Evolutionary conservation across 2,329 filamentous ascomycete species (phyloP).

Genomic region (Xylaria sp.): DNA sequence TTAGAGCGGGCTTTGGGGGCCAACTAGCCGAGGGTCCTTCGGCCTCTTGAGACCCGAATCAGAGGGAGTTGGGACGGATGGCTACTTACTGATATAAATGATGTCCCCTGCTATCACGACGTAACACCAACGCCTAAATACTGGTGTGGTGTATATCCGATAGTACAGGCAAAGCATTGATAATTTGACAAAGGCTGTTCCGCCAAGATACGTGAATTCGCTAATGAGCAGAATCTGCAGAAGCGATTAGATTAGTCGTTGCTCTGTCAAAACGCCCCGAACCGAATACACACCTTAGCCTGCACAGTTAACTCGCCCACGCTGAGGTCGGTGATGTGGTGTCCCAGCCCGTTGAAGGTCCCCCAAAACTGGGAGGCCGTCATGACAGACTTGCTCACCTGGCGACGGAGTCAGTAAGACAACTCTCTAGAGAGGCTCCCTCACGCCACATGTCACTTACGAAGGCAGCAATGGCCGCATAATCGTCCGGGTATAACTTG

Average conservation of each 20-base stretch:
- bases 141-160: slow-evolving; percentile 47
- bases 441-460: slow-evolving; percentile 34
- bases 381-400: slow-evolving; percentile 36
- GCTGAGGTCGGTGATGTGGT: slow-evolving; percentile 35
- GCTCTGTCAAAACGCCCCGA: slow-evolving; percentile 18
- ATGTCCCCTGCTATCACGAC: slow-evolving; percentile 43
- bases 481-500: slow-evolving; percentile 41
- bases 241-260: neutral
- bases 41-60: neutral
- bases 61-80: neutral
- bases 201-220: slow-evolving; percentile 48
- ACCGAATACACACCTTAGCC: slow-evolving; percentile 32
- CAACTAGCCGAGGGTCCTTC: too few species aligned
- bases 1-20: too few species aligned
- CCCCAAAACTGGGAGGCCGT: slow-evolving; percentile 42
- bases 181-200: slow-evolving; percentile 47
- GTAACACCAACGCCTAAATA: slow-evolving; percentile 46
- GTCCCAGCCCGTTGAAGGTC: slow-evolving; percentile 43
- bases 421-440: neutral
- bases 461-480: slow-evolving; percentile 39
- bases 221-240: slow-evolving; percentile 39
- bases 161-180: slow-evolving; percentile 50
- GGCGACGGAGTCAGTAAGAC: neutral
- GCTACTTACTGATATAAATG: slow-evolving; percentile 40
- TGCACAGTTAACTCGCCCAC: slow-evolving; percentile 13